Evolutionary conservation across 2,329 filamentous ascomycete genomes (phyloP), one percentile per base, ranked within the genome.

Genomic region (Cladosporium halotolerans): DNA sequence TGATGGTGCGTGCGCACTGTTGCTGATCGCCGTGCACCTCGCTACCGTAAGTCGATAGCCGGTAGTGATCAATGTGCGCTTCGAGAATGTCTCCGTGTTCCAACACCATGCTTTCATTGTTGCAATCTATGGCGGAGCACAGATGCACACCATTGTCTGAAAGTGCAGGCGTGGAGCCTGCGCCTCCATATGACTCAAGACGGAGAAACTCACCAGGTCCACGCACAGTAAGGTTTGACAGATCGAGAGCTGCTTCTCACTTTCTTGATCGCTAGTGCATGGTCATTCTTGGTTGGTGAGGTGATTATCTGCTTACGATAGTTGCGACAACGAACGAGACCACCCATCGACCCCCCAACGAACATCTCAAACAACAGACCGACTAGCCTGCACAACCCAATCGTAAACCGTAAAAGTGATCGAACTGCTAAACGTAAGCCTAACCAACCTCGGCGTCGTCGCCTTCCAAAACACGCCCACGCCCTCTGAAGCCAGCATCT

Each of bases 401-500:
- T 55, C 53, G 28, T 55, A 55, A 10, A 55, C 47, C 28, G 49
- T 55, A 8, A 55, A 55, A 13, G 53, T 55, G 4, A 55, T 55
- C 38, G 46, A 51, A 18, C 53, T 55, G 18, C 46, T 51, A 14
- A 55, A 18, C 13, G 53, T 55, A 28, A 55, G 42, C 34, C 53
- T 55, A 28, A 55, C 36, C 16, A 55, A 23, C 3, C 53, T 46
- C 19, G 53, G 53, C 13, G 53, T 55, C 18, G 53, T 55, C 8
- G 53, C 53, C 9, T 52, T 55, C 53, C 53, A 55, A 10, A 55
- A 55, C 23, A 55, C 53, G 36, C 40, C 41, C 14, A 52, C 28
- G 1, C 53, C 53, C 28, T 55, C 53, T 8, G 36, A 33, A 10
- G 28, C 40, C 28, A 50, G 36, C 53, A 55, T 55, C 23, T 40